Conservation (phyloP, 306 rosid species). For the Vigna hirtella region DNA sequence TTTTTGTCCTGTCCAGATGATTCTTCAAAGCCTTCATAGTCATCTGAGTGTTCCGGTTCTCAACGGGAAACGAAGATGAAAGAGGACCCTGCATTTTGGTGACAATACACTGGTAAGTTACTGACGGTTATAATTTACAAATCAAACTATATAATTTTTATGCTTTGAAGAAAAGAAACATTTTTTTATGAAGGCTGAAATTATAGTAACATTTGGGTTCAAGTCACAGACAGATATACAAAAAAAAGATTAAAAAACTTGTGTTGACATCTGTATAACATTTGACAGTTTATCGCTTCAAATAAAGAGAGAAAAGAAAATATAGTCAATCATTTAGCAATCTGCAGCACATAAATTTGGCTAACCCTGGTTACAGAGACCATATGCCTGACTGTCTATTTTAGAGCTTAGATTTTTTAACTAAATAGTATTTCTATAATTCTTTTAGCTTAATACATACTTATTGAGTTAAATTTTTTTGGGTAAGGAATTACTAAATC, state of each 20-base stretch:
- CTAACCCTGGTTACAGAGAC: background rate
- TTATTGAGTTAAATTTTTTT: background rate
- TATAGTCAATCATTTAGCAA: background rate
- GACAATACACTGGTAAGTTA: slow-evolving; percentile 27
- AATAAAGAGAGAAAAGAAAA: background rate
- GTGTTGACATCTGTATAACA: background rate
- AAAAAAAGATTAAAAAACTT: too few species aligned
- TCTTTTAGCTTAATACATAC: background rate
- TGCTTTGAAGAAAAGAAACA: background rate
- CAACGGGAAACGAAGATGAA: slow-evolving; percentile 74
- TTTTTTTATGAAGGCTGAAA: background rate
- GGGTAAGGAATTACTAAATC: background rate
- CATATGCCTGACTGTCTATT: background rate
- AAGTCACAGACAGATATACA: background rate
- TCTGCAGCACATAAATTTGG: background rate
- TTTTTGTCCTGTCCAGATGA: slow-evolving; percentile 81
- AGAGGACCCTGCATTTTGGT: slow-evolving; percentile 82
- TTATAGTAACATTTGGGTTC: background rate
- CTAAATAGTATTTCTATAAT: background rate
- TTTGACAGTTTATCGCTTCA: too few species aligned
- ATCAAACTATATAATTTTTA: slow-evolving; percentile 4
- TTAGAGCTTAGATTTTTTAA: background rate
- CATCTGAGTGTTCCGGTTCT: slow-evolving; percentile 70
- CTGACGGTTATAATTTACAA: slow-evolving; percentile 27
- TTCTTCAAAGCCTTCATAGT: slow-evolving; percentile 71